Base-by-base conservation (phyloP, 257 asterid genomes). In the Solanum tacnaense region DNA sequence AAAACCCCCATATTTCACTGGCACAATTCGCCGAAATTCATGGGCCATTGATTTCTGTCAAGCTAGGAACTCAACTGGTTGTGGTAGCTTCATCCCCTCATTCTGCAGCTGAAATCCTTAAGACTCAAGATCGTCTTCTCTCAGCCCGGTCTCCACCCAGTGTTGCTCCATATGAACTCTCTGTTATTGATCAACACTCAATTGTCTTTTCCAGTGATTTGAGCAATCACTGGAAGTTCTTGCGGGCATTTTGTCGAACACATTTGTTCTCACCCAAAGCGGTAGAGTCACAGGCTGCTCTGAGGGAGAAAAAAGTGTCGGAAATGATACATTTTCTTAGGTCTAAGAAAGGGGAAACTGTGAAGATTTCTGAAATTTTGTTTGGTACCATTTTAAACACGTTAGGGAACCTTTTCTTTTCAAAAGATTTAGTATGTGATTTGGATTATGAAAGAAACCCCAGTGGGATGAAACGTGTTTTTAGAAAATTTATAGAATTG, bases 31-130 rank as follows among this genome's bases (percentile, higher is more conserved):
- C 95, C 1, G 62, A 87, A 67, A 79, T 76, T 35, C 84, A 92
- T 74, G 95, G 96, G 76, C 93, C 94, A 1, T 83, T 92, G 5
- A 88, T 94, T 34, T 90, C 81, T 25, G 84, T 93, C 21, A 87
- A 35, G 38, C 91, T 89, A 5, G 94, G 94, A 2, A 70, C 86
- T 3, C 92, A 90, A 18, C 41, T 29, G 86, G 5, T 91, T 12
- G 34, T 94, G 21, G 90, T 94, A 5, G 95, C 86, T 65, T 92
- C 95, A 11, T 91, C 97, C 0, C 90, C 94, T 5, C 86, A 76
- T 1, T 91, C 92, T 0, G 95, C 95, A 11, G 16, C 49, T 1
- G 92, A 90, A 32, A 91, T 93, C 76, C 90, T 94, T 35, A 90
- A 89, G 34, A n/a, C 88, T 3, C 85, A 92, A n/a, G 93, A 92